These are phyloP conservation scores for Saccharomyces pastorianus DNA, from an alignment of 1,139 yeast species.

Conservation along the genomic window DNA sequence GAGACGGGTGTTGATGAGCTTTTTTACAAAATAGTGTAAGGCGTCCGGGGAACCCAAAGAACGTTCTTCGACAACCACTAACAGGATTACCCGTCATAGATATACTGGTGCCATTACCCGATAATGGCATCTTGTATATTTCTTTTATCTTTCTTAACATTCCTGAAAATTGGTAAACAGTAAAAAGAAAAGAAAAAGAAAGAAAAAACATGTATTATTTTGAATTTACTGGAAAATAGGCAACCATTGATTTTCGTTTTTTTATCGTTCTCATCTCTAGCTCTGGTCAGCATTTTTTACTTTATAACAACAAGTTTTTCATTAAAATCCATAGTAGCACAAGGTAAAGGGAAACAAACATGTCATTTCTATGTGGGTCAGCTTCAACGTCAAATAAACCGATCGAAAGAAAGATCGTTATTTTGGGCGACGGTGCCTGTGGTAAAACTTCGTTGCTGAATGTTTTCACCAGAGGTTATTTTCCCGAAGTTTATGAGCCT, in stretches of 20 bases:
- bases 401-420: constrained; percentile 87
- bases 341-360: constrained; percentile 2
- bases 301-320: background rate
- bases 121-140: background rate
- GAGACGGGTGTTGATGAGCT: background rate
- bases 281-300: background rate
- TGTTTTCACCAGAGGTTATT: constrained; percentile 94
- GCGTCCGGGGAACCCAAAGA: background rate
- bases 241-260: background rate
- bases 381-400: constrained; percentile 24
- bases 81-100: background rate
- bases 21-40: background rate
- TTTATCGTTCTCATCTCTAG: background rate
- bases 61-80: background rate
- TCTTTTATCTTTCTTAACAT: background rate
- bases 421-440: constrained; percentile 96
- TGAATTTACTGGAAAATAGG: background rate
- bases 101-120: background rate
- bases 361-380: constrained; percentile 29
- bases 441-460: constrained; percentile 87
- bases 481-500: constrained; percentile 97
- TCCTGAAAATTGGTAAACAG: background rate
- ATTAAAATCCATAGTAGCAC: background rate
- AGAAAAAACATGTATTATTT: background rate
- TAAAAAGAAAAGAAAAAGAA: background rate